Evolutionary conservation across 148 eudicot genomes (phyloP), one percentile per base, ranked within the genome.

Genomic region (Spergularia bocconei): DNA sequence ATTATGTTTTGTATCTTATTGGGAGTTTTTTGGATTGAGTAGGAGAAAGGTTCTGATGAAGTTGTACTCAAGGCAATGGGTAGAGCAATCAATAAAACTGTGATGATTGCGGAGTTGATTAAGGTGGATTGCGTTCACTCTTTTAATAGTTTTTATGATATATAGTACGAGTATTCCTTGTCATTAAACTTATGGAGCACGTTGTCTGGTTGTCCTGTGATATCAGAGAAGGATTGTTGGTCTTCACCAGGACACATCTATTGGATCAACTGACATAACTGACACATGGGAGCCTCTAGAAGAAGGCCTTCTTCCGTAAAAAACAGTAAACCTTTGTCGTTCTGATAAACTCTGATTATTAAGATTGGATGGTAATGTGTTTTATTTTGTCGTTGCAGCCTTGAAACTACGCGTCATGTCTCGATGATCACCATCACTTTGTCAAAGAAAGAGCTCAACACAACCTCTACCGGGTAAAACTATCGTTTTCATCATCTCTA

Each of bases 1-100:
- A 29, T 29, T 29, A 4, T 38, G 57, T 14, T 25, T 17, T 57
- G 64, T 66, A 11, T 38, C 66, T 69, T 11, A 80, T 60, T 51
- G 4, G n/a, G 13, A 63, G 17, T 10, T 64, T 70, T 55, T 72
- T 72, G 5, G 38, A 48, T 48, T 74, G 52, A 70, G n/a, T 38
- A 83, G 93, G 93, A 91, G 66, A 89, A 89, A 82, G 89, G 86
- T 29, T 83, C 86, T 7, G 74, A 79, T 71, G 93, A 91, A 69
- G 76, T 91, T 81, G 90, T 75, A 36, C 82, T 91, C 57, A 89
- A 86, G 85, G 97, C 93, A 65, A 91, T 89, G 97, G 97, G 93
- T 19, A 90, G 88, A 78, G 97, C 97, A 12, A 91, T 89, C 71
- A 89, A 86, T 72, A 91, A 91, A 82, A 85, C 93, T 44, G 97